Conservation (phyloP, 2,329 filamentous ascomycete genomes). For the Pyrenophora tritici-repentis region DNA sequence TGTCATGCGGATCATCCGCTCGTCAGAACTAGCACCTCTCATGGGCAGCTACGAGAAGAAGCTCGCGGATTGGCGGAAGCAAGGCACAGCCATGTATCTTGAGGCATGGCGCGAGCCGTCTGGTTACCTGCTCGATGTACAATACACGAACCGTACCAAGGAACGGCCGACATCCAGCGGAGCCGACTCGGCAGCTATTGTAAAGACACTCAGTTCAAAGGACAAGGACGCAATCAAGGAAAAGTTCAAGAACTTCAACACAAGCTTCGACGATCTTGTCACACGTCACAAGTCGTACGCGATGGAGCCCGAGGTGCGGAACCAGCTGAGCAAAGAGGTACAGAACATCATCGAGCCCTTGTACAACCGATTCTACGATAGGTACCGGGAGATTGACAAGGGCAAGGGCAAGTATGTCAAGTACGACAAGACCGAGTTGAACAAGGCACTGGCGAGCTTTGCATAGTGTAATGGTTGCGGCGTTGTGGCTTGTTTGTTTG, state of each 20-base stretch:
- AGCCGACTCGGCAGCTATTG: constrained; percentile 77
- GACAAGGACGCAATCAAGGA: constrained; percentile 96
- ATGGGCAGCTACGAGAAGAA: constrained; percentile 67
- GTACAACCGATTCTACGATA: constrained; percentile 94
- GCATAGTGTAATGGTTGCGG: constrained; percentile 33
- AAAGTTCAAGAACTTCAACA: constrained; percentile 92
- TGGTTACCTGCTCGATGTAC: constrained; percentile 81
- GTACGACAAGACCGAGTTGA: constrained; percentile 86
- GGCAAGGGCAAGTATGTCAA: constrained; percentile 98
- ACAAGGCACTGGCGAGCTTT: constrained; percentile 61
- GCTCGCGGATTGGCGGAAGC: constrained; percentile 86
- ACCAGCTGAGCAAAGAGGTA: constrained; percentile 79
- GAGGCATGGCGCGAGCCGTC: constrained; percentile 89
- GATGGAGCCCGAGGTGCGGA: constrained; percentile 90
- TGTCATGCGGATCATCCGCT: constrained; percentile 80
- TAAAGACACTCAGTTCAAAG: constrained; percentile 83
- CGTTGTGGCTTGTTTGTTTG: constrained; percentile 25
- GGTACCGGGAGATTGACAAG: constrained; percentile 97
- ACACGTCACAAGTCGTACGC: constrained; percentile 77
- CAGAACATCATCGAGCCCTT: constrained; percentile 91
- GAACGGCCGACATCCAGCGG: constrained; percentile 68
- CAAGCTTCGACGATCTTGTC: constrained; percentile 86
- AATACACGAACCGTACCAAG: constrained; percentile 76
- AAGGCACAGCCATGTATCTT: constrained; percentile 78
- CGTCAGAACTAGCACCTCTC: constrained; percentile 76